These are phyloP conservation scores for Fusarium siculi DNA, from an alignment of 2,329 filamentous ascomycete species.

Conservation along the genomic window DNA sequence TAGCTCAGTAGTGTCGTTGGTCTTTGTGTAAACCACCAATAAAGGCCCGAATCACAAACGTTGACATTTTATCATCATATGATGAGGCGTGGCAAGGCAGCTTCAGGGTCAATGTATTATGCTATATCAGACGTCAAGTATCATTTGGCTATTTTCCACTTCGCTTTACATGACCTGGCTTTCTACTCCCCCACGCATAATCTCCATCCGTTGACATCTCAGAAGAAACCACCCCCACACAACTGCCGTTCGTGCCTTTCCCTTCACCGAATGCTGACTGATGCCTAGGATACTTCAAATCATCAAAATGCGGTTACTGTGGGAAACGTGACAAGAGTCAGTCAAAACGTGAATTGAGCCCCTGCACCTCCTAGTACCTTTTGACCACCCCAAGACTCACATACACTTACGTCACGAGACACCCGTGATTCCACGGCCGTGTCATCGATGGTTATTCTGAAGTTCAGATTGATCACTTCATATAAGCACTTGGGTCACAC, in stretches of 20 bases:
- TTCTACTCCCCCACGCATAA: constrained; percentile 22
- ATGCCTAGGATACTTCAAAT: constrained; percentile 61
- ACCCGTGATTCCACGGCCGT: background rate
- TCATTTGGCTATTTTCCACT: background rate
- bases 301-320: constrained; percentile 65
- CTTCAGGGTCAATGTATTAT: background rate
- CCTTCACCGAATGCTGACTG: constrained; percentile 30
- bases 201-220: constrained; percentile 17
- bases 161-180: background rate
- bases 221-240: constrained; percentile 36
- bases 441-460: constrained; percentile 13
- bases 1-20: background rate
- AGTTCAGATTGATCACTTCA: background rate
- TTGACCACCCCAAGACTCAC: background rate
- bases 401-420: constrained; percentile 7
- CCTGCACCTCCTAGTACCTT: constrained; percentile 9
- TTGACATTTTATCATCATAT: constrained; percentile 5
- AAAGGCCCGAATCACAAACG: background rate
- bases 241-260: constrained; percentile 13
- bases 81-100: background rate
- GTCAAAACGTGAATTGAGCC: constrained; percentile 56
- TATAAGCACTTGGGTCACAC: constrained; percentile 2
- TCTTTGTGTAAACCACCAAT: background rate
- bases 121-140: background rate
- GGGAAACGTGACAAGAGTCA: constrained; percentile 59